phyloP scores from a whole-genome alignment of 352 stramenopile species.

The Ophiocytium majus region DNA sequence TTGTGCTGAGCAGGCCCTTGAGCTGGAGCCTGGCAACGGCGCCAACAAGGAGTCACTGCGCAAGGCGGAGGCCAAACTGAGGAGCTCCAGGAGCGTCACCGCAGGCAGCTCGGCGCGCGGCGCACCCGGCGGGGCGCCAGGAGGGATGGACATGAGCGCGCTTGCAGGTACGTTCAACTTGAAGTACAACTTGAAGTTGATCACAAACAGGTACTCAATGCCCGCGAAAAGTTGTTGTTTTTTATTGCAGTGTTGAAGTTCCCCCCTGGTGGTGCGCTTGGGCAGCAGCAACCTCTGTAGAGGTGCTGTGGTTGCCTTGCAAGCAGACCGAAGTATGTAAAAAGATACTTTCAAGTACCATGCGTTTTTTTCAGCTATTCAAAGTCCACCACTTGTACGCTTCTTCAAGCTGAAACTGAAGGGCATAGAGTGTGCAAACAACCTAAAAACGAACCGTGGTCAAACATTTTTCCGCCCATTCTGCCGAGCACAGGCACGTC shows the following conservation, averaged over 20 bases:
- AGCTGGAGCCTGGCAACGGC: slow-evolving; percentile 45
- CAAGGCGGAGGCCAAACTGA: slow-evolving; percentile 42
- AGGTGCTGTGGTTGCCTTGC: too few species aligned
- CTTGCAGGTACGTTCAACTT: slow-evolving; percentile 17
- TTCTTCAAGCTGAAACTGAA: too few species aligned
- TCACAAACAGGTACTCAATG: too few species aligned
- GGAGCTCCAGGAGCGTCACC: neutral
- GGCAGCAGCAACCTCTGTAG: too few species aligned
- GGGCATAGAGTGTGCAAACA: neutral
- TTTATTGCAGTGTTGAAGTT: too few species aligned
- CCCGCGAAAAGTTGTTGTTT: too few species aligned
- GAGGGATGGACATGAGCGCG: slow-evolving; percentile 11
- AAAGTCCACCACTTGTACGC: too few species aligned
- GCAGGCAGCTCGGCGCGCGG: neutral
- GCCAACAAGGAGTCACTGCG: slow-evolving; percentile 45
- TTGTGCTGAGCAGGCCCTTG: slow-evolving; percentile 46
- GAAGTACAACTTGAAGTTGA: neutral
- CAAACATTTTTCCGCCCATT: neutral
- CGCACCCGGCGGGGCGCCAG: neutral
- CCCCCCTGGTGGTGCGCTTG: too few species aligned
- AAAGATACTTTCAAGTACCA: too few species aligned
- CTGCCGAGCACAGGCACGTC: neutral
- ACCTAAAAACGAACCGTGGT: neutral
- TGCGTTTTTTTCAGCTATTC: too few species aligned
- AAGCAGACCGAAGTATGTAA: too few species aligned